Evolutionary conservation across 169 alveolate species (phyloP).

Genomic region (Eimeria mitis): DNA sequence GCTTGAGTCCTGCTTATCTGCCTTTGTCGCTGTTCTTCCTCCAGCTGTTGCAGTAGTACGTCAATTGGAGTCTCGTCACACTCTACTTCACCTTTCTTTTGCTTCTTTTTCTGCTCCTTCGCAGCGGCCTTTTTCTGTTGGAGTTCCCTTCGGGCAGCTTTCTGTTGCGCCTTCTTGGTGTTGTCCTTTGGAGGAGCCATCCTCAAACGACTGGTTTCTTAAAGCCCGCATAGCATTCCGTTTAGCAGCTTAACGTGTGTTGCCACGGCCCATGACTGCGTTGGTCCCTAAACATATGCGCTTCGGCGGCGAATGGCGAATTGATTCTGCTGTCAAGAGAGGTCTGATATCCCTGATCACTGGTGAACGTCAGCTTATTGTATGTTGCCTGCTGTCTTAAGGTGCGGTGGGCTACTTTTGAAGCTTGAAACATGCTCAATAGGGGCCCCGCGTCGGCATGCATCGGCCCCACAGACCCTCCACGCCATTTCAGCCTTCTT

Average conservation of each 20-base stretch:
- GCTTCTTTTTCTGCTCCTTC: conserved; percentile 49
- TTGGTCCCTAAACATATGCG: neutral
- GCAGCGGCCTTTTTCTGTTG: conserved; percentile 73
- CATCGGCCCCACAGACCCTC: conserved; percentile 39
- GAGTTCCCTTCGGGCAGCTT: conserved; percentile 66
- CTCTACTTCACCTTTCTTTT: conserved; percentile 20
- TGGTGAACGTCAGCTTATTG: neutral
- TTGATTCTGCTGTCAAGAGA: neutral
- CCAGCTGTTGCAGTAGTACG: conserved; percentile 34
- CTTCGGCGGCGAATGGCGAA: neutral
- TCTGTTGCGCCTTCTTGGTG: conserved; percentile 68
- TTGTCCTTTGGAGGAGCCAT: conserved; percentile 59
- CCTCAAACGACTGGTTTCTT: neutral
- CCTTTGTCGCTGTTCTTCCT: conserved; percentile 37
- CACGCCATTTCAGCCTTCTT: neutral
- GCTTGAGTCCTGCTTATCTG: conserved; percentile 76
- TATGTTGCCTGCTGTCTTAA: neutral
- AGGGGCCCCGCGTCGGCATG: neutral
- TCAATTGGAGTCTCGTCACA: conserved; percentile 8
- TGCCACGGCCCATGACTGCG: neutral
- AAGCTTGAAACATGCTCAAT: neutral
- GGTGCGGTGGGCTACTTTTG: neutral
- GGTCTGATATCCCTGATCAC: neutral
- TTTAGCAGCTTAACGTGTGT: neutral
- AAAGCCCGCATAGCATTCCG: neutral